These are phyloP conservation scores for Eudorina sp. DNA, from an alignment of 139 green algal species.

Conservation along the genomic window DNA sequence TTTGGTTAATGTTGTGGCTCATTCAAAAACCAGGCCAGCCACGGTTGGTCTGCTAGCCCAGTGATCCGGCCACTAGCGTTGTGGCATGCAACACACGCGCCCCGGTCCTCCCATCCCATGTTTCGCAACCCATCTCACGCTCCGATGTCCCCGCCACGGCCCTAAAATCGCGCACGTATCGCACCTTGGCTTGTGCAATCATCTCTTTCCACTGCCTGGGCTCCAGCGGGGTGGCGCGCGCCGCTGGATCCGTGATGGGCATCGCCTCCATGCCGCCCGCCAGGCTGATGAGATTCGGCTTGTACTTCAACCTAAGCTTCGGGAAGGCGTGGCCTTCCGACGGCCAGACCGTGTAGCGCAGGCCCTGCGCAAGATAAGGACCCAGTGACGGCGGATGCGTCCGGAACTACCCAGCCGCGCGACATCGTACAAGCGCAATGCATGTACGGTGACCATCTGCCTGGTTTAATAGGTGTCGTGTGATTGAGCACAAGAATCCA, in stretches of 20 bases:
- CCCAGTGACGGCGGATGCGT: no score
- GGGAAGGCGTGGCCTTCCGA: slow-evolving; percentile 82
- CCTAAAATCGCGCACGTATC: neutral
- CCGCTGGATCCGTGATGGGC: slow-evolving; percentile 76
- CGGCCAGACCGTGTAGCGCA: slow-evolving; percentile 74
- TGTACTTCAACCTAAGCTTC: slow-evolving; percentile 86
- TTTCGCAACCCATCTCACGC: no score
- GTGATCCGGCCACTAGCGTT: neutral
- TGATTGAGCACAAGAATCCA: no score
- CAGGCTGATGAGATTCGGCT: slow-evolving; percentile 88
- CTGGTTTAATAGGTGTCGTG: no score
- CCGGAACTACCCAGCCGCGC: no score
- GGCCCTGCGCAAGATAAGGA: slow-evolving; percentile 65
- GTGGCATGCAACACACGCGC: no score
- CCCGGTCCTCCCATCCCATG: no score
- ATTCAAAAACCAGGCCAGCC: neutral
- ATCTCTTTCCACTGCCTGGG: slow-evolving; percentile 82
- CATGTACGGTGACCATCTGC: no score
- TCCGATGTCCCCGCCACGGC: no score
- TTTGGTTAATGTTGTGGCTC: neutral
- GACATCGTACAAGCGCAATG: no score
- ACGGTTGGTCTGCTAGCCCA: neutral
- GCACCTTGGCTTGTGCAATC: slow-evolving; percentile 59
- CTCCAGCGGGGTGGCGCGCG: slow-evolving; percentile 74
- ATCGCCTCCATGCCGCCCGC: slow-evolving; percentile 81